These are phyloP conservation scores for Cornus suecica DNA, from an alignment of 148 eudicot genomes.

Conservation along the genomic window DNA sequence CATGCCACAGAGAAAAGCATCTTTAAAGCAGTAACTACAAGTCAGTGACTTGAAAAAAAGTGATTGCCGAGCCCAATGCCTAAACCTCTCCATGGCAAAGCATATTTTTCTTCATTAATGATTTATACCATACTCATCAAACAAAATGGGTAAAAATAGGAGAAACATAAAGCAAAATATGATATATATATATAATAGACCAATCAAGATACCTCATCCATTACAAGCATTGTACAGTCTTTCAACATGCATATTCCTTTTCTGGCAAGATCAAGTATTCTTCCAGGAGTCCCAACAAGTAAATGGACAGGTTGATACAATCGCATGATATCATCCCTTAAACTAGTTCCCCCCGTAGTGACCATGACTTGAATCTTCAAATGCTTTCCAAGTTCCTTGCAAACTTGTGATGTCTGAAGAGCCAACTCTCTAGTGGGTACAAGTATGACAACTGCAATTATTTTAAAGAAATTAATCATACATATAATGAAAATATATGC, in stretches of 20 bases:
- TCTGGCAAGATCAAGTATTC: constrained; percentile 81
- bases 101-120: too few species aligned
- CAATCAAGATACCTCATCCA: constrained; percentile 73
- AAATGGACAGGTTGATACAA: constrained; percentile 89
- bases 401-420: constrained; percentile 92
- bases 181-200: not conserved
- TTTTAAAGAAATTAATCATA: not conserved
- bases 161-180: not conserved
- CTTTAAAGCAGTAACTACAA: too few species aligned
- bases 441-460: constrained; percentile 67
- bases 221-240: constrained; percentile 72
- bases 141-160: not conserved
- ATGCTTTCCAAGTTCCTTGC: constrained; percentile 87
- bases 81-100: too few species aligned
- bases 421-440: constrained; percentile 95
- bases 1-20: too few species aligned
- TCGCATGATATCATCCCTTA: constrained; percentile 88
- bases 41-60: too few species aligned
- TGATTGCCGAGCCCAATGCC: too few species aligned
- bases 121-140: too few species aligned
- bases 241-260: constrained; percentile 80
- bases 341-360: constrained; percentile 89
- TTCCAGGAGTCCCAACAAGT: constrained; percentile 90
- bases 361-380: constrained; percentile 86
- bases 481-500: not conserved